Conservation (phyloP, 176 grass and related monocot genomes). For the Phyllostachys edulis region DNA sequence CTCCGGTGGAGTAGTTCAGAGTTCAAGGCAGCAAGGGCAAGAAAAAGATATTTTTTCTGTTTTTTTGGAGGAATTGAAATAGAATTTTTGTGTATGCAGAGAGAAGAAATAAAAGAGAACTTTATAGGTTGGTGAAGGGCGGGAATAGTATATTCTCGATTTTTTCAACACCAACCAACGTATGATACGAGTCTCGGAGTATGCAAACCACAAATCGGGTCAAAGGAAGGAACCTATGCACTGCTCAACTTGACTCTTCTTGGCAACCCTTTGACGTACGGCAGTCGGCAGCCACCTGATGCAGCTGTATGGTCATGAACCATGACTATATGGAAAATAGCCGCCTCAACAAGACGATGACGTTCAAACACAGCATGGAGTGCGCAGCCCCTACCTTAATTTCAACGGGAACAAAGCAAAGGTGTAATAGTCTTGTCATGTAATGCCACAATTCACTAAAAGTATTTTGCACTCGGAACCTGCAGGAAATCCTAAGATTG, state of each 20-base stretch:
- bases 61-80: not conserved
- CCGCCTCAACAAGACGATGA: conserved; percentile 2
- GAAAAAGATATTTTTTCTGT: not conserved
- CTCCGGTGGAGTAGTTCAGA: not conserved
- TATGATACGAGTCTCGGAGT: not conserved
- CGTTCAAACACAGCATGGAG: not conserved
- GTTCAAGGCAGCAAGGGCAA: not conserved
- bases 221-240: not conserved
- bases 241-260: not conserved
- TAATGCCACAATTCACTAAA: not conserved
- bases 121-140: conserved; percentile 13
- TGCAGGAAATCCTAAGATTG: not conserved
- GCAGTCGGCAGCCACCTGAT: not conserved
- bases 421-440: not conserved
- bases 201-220: not conserved
- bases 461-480: not conserved
- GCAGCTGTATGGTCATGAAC: not conserved
- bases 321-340: conserved; percentile 8
- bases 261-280: not conserved
- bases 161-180: not conserved
- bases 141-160: not conserved
- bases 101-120: not conserved
- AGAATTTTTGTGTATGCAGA: not conserved
- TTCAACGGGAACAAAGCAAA: not conserved
- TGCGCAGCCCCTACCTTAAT: not conserved